A percentile compares a stretch with the other conserved stretches of the same genome.
These are phyloP conservation scores for Eucalyptus caleyi DNA, from an alignment of 345 rosid species.

Conservation along the genomic window DNA sequence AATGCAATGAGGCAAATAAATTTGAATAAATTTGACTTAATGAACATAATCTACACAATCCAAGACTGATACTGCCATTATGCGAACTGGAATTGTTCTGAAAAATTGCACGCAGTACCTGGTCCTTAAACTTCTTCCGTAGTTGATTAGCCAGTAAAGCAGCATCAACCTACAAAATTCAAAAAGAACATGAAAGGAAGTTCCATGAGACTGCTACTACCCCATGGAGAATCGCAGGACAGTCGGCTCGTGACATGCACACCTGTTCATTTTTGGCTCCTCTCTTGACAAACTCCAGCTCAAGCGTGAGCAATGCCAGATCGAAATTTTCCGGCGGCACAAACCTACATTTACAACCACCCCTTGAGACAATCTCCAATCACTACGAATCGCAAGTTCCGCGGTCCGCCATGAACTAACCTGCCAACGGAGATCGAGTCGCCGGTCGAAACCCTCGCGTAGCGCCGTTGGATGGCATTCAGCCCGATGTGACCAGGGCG, in stretches of 20 bases:
- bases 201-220: too few relatives aligned
- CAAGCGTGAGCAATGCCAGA: constrained; percentile 68
- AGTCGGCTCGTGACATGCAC: neutral
- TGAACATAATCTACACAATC: too few relatives aligned
- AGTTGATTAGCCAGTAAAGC: too few relatives aligned
- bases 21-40: too few relatives aligned
- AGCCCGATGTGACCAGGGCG: constrained; percentile 51
- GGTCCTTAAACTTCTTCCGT: too few relatives aligned
- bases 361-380: neutral
- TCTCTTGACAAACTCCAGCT: constrained; percentile 87
- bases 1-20: too few relatives aligned
- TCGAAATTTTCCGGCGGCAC: constrained; percentile 68
- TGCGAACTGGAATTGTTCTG: too few relatives aligned
- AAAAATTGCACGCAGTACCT: too few relatives aligned
- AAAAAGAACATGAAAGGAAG: too few relatives aligned
- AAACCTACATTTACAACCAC: constrained; percentile 29
- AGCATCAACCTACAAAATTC: too few relatives aligned
- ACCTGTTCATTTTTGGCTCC: constrained; percentile 90
- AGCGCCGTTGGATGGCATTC: constrained; percentile 84
- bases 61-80: too few relatives aligned
- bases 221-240: too few relatives aligned
- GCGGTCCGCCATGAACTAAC: neutral
- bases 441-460: constrained; percentile 77
- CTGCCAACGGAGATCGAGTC: constrained; percentile 59
- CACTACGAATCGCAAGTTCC: neutral